Conservation (phyloP, 257 asterid genomes). For the Hygrophila difformis region DNA sequence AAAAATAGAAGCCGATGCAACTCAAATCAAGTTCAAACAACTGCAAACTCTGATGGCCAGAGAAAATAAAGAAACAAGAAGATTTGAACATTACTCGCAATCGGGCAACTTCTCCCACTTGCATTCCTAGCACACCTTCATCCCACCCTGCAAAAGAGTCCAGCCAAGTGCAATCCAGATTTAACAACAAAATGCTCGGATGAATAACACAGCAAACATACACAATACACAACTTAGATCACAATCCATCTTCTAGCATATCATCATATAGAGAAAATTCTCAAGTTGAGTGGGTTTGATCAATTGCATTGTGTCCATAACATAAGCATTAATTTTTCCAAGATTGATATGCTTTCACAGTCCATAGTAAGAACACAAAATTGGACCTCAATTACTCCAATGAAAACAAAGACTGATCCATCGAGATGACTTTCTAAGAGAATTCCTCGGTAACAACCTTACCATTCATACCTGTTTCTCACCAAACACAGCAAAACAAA, state of each 20-base stretch:
- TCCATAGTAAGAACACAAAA: too few relatives aligned
- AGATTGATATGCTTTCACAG: too few relatives aligned
- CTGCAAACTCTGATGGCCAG: neutral
- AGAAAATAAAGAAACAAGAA: slow-evolving; percentile 2
- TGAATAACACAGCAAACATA: neutral
- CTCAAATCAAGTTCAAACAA: neutral
- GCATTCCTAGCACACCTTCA: slow-evolving; percentile 95
- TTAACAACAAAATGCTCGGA: slow-evolving; percentile 2
- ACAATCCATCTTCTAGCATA: too few relatives aligned
- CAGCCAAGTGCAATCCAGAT: neutral
- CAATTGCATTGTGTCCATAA: too few relatives aligned
- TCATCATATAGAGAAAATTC: too few relatives aligned
- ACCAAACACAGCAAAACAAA: neutral
- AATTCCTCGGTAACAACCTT: too few relatives aligned
- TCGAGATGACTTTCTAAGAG: too few relatives aligned
- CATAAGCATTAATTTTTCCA: too few relatives aligned
- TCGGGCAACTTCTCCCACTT: slow-evolving; percentile 89
- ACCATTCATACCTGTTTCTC: too few relatives aligned
- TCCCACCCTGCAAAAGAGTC: slow-evolving; percentile 83
- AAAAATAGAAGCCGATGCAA: neutral
- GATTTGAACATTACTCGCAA: slow-evolving; percentile 44
- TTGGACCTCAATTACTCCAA: too few relatives aligned
- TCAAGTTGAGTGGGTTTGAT: too few relatives aligned
- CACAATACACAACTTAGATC: neutral
- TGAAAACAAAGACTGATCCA: too few relatives aligned